Percentiles rank a stretch among this genome's conserved stretches.
Conservation (phyloP, 768 basidiomycete genomes). For the Trametes gibbosa region DNA sequence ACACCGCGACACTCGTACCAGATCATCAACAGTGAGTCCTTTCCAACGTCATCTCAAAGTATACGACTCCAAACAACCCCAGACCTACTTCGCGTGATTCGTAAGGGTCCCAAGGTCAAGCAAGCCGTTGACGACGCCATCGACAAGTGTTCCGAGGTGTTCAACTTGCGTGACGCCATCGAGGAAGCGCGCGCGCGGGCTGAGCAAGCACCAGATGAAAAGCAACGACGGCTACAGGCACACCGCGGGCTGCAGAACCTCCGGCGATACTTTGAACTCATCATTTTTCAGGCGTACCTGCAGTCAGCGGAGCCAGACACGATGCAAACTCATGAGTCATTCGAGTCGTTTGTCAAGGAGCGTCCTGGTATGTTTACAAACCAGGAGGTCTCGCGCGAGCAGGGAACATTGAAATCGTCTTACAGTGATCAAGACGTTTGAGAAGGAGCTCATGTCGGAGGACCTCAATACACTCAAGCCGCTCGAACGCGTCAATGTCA, state of each 20-base stretch:
- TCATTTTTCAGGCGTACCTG: conserved; percentile 88
- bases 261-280: conserved; percentile 79
- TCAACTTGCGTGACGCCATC: conserved; percentile 86
- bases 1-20: conserved; percentile 67
- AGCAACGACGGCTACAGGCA: conserved; percentile 59
- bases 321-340: conserved; percentile 65
- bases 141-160: conserved; percentile 78
- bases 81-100: conserved; percentile 84
- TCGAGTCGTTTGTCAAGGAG: conserved; percentile 80
- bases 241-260: conserved; percentile 79
- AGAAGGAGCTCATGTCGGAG: conserved; percentile 83
- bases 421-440: conserved; percentile 90
- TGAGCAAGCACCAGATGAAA: conserved; percentile 73
- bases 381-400: conserved; percentile 49
- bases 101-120: conserved; percentile 86
- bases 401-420: neutral
- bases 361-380: conserved; percentile 71
- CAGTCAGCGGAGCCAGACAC: conserved; percentile 82
- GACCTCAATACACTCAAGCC: conserved; percentile 79
- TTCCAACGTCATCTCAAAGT: neutral
- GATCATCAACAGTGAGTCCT: conserved; percentile 76
- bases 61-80: neutral
- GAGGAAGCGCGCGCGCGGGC: conserved; percentile 78
- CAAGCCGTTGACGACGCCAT: conserved; percentile 82
- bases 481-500: conserved; percentile 65